These are phyloP conservation scores for Harringtonia lauricola DNA, from an alignment of 2,329 filamentous ascomycete genomes.

Conservation along the genomic window DNA sequence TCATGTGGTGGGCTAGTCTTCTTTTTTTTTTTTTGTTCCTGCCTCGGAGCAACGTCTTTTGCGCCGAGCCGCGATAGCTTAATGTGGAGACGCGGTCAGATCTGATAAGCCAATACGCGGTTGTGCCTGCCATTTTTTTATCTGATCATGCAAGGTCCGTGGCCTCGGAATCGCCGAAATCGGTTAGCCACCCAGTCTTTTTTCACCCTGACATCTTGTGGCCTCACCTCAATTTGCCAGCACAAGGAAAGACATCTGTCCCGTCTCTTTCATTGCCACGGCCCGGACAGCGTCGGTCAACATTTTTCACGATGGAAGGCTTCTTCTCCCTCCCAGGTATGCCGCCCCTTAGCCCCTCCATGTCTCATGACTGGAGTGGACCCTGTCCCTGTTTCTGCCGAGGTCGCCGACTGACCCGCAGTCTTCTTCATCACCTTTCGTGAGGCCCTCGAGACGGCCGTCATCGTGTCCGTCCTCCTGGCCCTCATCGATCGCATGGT, in stretches of 20 bases:
- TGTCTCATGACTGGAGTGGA: not conserved
- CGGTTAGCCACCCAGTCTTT: not conserved
- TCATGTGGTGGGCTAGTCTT: too few relatives aligned
- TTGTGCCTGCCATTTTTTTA: too few relatives aligned
- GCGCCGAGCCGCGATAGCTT: too few relatives aligned
- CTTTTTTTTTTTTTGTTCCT: too few relatives aligned
- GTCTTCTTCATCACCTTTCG: slow-evolving; percentile 88
- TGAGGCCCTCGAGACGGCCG: slow-evolving; percentile 71
- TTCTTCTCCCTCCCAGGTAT: slow-evolving; percentile 1
- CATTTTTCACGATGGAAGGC: not conserved
- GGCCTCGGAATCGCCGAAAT: too few relatives aligned
- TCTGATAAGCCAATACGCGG: too few relatives aligned
- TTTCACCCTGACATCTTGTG: too few relatives aligned
- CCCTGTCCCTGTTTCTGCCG: not conserved
- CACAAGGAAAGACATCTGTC: too few relatives aligned
- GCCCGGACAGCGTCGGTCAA: not conserved
- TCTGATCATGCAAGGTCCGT: too few relatives aligned
- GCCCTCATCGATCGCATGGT: slow-evolving; percentile 77
- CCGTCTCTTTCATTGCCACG: not conserved
- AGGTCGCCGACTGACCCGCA: slow-evolving; percentile 22
- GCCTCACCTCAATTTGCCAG: too few relatives aligned
- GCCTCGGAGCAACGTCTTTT: too few relatives aligned
- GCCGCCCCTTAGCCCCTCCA: not conserved
- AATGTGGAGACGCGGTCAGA: too few relatives aligned
- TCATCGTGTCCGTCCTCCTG: slow-evolving; percentile 75